Evolutionary conservation across 116 monocot genomes (phyloP).

Genomic region (Papilionanthe hybrid): DNA sequence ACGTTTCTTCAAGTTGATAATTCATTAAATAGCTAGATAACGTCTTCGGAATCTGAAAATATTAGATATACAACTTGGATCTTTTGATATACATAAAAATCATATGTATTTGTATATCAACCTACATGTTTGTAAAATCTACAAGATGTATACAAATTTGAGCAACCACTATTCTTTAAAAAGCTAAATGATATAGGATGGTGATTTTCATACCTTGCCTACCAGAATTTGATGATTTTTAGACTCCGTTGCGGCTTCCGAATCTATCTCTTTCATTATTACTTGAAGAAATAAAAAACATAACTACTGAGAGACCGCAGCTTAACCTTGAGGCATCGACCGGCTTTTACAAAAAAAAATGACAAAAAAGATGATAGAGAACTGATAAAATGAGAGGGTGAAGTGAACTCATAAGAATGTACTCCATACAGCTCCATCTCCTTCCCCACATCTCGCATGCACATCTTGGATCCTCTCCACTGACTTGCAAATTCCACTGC

Average conservation of each 20-base stretch:
- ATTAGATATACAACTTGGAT: neutral
- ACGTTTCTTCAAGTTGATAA: neutral
- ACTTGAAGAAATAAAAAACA: neutral
- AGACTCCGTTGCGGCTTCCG: neutral
- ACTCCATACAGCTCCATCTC: constrained; percentile 19
- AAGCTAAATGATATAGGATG: neutral
- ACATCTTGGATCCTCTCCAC: constrained; percentile 19
- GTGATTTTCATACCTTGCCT: neutral
- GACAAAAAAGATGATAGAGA: neutral
- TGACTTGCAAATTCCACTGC: constrained; percentile 25
- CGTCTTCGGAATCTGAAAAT: neutral
- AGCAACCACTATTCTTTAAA: neutral
- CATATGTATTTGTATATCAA: too few relatives aligned
- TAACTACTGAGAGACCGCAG: neutral
- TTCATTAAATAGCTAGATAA: neutral
- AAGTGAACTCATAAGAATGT: constrained; percentile 1
- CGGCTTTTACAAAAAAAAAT: neutral
- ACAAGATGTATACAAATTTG: neutral
- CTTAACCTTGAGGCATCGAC: neutral
- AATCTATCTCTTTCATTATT: neutral
- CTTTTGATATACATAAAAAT: too few relatives aligned
- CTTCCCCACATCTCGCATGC: constrained; percentile 21
- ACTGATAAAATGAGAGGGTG: neutral
- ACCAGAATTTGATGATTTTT: neutral
- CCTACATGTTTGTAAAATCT: too few relatives aligned